Conservation (phyloP, 495 filamentous ascomycete genomes). For the Halenospora varia region DNA sequence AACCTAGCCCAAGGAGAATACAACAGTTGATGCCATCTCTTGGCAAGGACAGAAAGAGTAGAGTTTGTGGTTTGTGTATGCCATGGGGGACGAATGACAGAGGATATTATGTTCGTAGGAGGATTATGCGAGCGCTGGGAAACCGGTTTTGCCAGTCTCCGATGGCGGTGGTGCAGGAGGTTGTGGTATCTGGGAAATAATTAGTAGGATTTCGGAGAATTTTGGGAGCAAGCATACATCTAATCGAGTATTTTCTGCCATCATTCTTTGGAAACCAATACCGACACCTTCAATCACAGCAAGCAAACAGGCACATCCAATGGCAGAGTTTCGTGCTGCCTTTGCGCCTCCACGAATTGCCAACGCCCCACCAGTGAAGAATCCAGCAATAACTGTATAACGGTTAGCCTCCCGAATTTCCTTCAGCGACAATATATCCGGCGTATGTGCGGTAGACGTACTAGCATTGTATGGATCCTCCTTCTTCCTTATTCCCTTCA, state of each 20-base stretch:
- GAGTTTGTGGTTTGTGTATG: conserved; percentile 10
- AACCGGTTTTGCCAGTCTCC: conserved; percentile 22
- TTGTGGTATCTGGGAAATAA: conserved; percentile 14
- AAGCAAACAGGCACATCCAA: conserved; percentile 88
- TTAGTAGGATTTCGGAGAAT: conserved; percentile 1
- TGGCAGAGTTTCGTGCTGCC: conserved; percentile 88
- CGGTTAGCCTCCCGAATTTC: conserved; percentile 3
- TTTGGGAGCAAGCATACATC: conserved; percentile 40
- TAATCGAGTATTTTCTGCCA: conserved; percentile 85
- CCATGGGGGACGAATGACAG: conserved; percentile 11
- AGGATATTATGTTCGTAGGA: conserved; percentile 1
- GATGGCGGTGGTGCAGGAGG: conserved; percentile 24
- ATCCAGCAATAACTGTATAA: conserved; percentile 72
- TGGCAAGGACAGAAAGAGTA: conserved; percentile 24
- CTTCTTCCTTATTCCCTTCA: conserved; percentile 93
- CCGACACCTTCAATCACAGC: conserved; percentile 97
- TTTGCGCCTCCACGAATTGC: conserved; percentile 86
- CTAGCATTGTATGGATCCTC: conserved; percentile 97
- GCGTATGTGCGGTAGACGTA: conserved; percentile 34
- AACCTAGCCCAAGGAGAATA: conserved; percentile 22
- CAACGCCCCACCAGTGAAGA: conserved; percentile 91
- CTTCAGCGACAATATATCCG: neutral
- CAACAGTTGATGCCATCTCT: conserved; percentile 20
- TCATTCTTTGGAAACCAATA: conserved; percentile 94
- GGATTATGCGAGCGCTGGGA: conserved; percentile 23